Evolutionary conservation across 768 basidiomycete species (phyloP).

Genomic region (Candolleomyces efflorescens): DNA sequence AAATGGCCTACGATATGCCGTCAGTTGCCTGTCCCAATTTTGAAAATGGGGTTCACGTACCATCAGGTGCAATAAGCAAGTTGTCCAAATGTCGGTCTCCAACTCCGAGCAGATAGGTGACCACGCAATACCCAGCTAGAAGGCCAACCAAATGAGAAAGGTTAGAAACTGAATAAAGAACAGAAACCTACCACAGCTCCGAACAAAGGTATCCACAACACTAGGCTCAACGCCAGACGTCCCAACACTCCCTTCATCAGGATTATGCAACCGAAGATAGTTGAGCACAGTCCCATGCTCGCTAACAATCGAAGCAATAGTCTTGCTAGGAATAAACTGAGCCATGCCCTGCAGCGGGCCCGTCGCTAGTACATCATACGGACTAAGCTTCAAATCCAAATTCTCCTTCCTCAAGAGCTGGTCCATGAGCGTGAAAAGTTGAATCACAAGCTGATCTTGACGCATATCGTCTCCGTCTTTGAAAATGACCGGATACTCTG

Average conservation of each 20-base stretch:
- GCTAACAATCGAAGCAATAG: constrained; percentile 90
- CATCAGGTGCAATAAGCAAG: constrained; percentile 87
- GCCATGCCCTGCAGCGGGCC: constrained; percentile 92
- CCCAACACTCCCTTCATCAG: constrained; percentile 92
- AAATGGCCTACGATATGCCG: constrained; percentile 62
- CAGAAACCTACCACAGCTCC: constrained; percentile 79
- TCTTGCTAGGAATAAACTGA: constrained; percentile 94
- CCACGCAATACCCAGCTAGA: constrained; percentile 93
- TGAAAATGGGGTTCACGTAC: constrained; percentile 31
- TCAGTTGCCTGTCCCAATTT: background rate
- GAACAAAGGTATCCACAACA: constrained; percentile 93
- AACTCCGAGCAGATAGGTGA: constrained; percentile 94
- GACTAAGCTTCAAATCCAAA: constrained; percentile 85
- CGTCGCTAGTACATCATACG: constrained; percentile 92
- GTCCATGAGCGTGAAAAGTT: constrained; percentile 99
- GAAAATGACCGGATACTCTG: constrained; percentile 93
- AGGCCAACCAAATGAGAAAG: background rate
- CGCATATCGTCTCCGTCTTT: constrained; percentile 99
- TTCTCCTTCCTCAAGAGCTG: constrained; percentile 90
- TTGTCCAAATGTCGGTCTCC: constrained; percentile 98
- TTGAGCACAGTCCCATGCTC: constrained; percentile 87
- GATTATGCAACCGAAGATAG: constrained; percentile 80
- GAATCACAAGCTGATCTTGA: constrained; percentile 97
- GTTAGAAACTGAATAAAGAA: background rate
- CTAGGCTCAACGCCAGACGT: constrained; percentile 93